Base-by-base conservation (phyloP, 371 early-diverging fungal genomes). In the Haplosporangium sp. region DNA sequence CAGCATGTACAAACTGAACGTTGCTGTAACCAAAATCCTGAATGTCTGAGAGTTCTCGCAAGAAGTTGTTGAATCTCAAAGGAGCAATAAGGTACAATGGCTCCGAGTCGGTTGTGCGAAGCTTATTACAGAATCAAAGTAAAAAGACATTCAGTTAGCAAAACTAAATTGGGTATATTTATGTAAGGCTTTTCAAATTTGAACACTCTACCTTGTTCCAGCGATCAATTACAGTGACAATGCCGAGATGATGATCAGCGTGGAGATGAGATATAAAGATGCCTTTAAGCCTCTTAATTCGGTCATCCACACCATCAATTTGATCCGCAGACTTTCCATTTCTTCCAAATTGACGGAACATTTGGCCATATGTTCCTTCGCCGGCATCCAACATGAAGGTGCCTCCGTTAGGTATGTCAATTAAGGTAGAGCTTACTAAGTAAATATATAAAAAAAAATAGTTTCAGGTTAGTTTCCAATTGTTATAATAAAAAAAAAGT, bases 211-310 rank as follows among this genome's bases (percentile, higher is more conserved):
- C 87, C 85, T 85, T 71, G 71, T 85, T 84, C 91, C 92, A 91
- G 65, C 88, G 86, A 47, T 78, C 84, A 65, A 97, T 84, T 34
- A 98, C 65, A 39, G 89, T 85, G 13, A 94, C 84, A 9, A 92
- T 85, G n/a, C 99, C 99, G 40, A 99, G 85, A 78, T 98, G 97
- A 83, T 99, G 99, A 84, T 99, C 99, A 38, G 99, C 99, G 85
- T 99, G 99, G 83, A 98, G 86, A 85, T 99, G 99, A 35, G 97
- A 97, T 8, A 99, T 88, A 83, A 96, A 97, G n/a, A 99, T 87
- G 19, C 94, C 84, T 61, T 86, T 87, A 44, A 99, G 65, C 7
- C 72, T 62, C n/a, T 72, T 82, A 27, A 91, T 69, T 34, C 85
- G 86, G 17, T 85, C 83, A 37, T 88, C 84, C 0, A 56, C 87